Evolutionary conservation across 257 asterid species (phyloP), one percentile per base, ranked within the genome.

Genomic region (Solanum paucissectum): DNA sequence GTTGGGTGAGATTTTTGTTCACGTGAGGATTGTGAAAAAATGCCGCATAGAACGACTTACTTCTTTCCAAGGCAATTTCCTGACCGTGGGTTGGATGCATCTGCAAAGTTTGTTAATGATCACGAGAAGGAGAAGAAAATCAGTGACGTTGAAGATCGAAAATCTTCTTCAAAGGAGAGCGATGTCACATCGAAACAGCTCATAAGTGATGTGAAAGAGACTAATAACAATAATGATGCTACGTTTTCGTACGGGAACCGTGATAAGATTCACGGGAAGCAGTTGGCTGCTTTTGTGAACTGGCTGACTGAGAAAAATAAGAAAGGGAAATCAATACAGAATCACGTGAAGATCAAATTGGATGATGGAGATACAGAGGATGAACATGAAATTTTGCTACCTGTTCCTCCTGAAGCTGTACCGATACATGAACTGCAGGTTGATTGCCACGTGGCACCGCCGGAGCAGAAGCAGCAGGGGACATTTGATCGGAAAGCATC

Each of bases 21-120:
- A 92, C 97, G 96, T 85, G 95, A 87, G 62, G 87, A 60, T 84
- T 84, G 89, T 79, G 90, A 90, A 86, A 82, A 27, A 92, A 97
- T 97, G 99, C 99, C 99, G 90, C 99, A 97, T 90, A 92, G 98
- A 87, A 92, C 99, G 2, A 94, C 98, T 33, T 97, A 97, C 94
- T 88, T 97, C 76, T 97, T 97, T 49, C 98, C 98, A 1, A 87
- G 98, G 93, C 96, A 97, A 86, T 94, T 94, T 92, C 96, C 98
- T 64, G 98, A 94, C 25, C 84, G 85, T 85, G 91, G 84, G 37
- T 90, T 90, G 89, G 92, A 49, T 75, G 86, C 90, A 20, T 88
- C 94, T 84, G 89, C 88, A 29, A 92, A 92, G 91, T 93, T 89
- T 90, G 90, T 86, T 21, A 87, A n/a, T 13, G 93, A 91, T 95